Conservation (phyloP, 2,329 filamentous ascomycete species). For the Aureobasidium pullulans region DNA sequence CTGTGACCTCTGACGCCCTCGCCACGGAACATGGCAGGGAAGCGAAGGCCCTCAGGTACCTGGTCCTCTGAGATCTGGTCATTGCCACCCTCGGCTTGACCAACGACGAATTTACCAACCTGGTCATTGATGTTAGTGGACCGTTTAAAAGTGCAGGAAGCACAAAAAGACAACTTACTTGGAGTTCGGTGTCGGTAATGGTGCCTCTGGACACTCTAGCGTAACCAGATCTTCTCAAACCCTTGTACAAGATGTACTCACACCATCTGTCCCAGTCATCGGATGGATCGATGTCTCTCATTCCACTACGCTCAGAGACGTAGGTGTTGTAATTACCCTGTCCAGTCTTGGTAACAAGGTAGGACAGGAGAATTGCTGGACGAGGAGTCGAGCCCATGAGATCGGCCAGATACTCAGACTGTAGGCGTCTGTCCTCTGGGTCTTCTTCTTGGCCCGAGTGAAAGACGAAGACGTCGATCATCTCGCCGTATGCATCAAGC, state of each 20-base stretch:
- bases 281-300: constrained; percentile 86
- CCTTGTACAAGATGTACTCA: constrained; percentile 96
- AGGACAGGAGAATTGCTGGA: constrained; percentile 78
- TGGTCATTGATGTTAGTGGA: constrained; percentile 23
- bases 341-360: constrained; percentile 83
- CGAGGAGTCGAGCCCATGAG: constrained; percentile 78
- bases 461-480: constrained; percentile 94
- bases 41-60: constrained; percentile 69
- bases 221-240: constrained; percentile 76
- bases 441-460: constrained; percentile 98
- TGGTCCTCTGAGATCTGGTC: constrained; percentile 63
- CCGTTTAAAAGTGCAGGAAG: constrained; percentile 5
- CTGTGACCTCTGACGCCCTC: constrained; percentile 79
- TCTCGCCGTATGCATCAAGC: constrained; percentile 80
- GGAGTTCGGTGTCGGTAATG: constrained; percentile 95
- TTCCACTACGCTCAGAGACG: constrained; percentile 75
- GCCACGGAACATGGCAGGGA: constrained; percentile 77
- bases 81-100: constrained; percentile 58
- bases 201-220: constrained; percentile 80
- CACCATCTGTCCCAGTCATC: constrained; percentile 99
- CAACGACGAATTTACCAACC: constrained; percentile 87
- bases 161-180: constrained; percentile 46
- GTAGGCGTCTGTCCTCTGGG: constrained; percentile 78
- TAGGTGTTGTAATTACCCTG: constrained; percentile 97
- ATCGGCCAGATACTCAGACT: constrained; percentile 76